Conservation (phyloP, 176 grass and related monocot genomes). For the Carex pumila region DNA sequence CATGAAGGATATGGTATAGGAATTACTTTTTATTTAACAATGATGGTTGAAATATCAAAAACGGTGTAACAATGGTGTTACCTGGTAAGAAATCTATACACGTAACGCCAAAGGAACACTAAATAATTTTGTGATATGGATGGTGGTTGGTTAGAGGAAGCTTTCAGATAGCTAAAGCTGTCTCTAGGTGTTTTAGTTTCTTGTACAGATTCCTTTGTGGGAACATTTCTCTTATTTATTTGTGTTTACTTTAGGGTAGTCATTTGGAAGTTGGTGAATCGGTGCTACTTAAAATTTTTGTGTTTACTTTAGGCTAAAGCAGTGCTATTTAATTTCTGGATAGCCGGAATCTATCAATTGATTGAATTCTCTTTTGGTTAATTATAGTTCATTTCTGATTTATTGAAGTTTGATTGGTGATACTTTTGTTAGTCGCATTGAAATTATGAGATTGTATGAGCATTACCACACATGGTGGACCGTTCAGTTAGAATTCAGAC, state of each 20-base stretch:
- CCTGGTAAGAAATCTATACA: background rate
- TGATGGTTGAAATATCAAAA: background rate
- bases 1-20: conserved; percentile 5
- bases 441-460: background rate
- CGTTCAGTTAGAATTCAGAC: too few species aligned
- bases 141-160: background rate
- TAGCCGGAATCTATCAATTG: background rate
- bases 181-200: background rate
- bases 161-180: conserved; percentile 3
- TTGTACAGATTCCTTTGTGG: background rate
- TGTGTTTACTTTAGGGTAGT: background rate
- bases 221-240: background rate
- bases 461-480: too few species aligned
- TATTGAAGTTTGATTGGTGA: background rate
- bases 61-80: background rate
- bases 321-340: background rate
- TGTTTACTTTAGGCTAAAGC: too few species aligned
- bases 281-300: background rate
- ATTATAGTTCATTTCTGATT: background rate
- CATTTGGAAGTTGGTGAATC: background rate
- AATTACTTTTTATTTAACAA: background rate
- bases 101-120: background rate
- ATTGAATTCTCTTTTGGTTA: background rate
- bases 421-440: background rate
- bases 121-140: background rate